A percentile compares a stretch with the other conserved stretches of the same genome.
phyloP scores from a whole-genome alignment of 768 basidiomycete species.

The Termitomyces sp. region DNA sequence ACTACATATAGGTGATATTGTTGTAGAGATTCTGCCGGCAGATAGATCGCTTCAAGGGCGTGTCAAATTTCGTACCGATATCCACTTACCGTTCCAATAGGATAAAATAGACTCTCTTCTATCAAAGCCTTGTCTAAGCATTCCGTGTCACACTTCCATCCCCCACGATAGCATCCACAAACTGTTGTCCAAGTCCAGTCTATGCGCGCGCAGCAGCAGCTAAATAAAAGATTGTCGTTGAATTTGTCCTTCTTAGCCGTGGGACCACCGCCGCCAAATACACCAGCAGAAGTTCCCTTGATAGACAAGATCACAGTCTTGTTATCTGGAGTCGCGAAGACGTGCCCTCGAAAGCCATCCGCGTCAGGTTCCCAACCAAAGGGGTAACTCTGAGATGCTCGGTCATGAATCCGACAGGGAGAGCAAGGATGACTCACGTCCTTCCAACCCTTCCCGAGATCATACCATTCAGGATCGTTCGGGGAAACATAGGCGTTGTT shows the following conservation, averaged over 20 bases:
- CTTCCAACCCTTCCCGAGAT: constrained; percentile 63
- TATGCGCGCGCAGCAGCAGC: constrained; percentile 90
- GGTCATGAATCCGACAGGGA: constrained; percentile 2
- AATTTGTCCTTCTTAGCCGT: constrained; percentile 90
- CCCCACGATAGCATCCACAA: constrained; percentile 80
- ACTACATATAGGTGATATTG: constrained; percentile 89
- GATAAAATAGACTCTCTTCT: constrained; percentile 84
- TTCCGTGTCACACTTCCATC: constrained; percentile 74
- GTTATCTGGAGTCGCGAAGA: constrained; percentile 84
- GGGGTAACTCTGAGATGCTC: constrained; percentile 53
- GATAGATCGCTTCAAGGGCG: neutral
- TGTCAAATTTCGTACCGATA: neutral
- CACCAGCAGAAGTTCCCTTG: constrained; percentile 86
- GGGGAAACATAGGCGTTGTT: constrained; percentile 82
- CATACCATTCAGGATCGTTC: constrained; percentile 70
- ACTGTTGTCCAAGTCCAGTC: constrained; percentile 95
- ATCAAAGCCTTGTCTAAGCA: constrained; percentile 75
- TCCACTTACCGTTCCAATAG: constrained; percentile 73
- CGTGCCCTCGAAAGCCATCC: constrained; percentile 87
- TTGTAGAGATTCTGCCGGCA: constrained; percentile 81
- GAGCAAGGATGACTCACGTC: constrained; percentile 25
- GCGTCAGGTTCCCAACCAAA: constrained; percentile 91
- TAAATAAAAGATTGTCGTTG: constrained; percentile 91
- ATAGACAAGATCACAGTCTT: constrained; percentile 81
- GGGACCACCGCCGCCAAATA: constrained; percentile 70